Evolutionary conservation across 176 grass and related monocot species (phyloP), one percentile per base, ranked within the genome.

Genomic region (Puccinellia tenuiflora): DNA sequence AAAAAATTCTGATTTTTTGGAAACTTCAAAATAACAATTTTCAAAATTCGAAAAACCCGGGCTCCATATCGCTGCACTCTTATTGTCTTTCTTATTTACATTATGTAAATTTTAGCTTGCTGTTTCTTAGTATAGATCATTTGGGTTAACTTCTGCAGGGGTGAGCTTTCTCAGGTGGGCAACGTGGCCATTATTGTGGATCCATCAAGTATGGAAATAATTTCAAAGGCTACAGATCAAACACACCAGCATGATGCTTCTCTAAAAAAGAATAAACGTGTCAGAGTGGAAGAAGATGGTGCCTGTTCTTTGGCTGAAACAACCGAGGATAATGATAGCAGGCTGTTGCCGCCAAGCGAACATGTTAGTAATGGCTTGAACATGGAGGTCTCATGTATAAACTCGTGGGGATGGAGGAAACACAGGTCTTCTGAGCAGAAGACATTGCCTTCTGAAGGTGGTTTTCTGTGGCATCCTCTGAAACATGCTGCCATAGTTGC

Each of bases 401-500:
- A 94, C 79, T 84, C 92, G 18, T 94, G 90, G 92, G 88, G 83
- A 78, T 97, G 95, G 92, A 65, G 22, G 45, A 37, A 83, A 65
- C 78, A 85, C 77, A 79, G n/a, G 30, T 65, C 57, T 21, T 48
- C 4, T 43, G 37, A 88, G 50, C 54, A 73, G 47, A 83, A 67
- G 12, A 45, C 57, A 59, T 59, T 83, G 68, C 75, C 81, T 8
- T 55, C 30, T 70, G 40, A 76, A 34, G 88, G 43, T 52, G 80
- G 65, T 74, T 86, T 82, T 78, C 63, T 48, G 11, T 97, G 95
- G 95, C 90, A 97, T 91, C 95, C 95, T 68, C 55, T 97, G 30
- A 87, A 54, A 73, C 92, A 97, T 89, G 95, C 92, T 46, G 84
- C 90, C 75, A 70, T 97, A 60, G 88, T 89, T 97, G 95, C 90